Conservation (phyloP, 306 rosid genomes). For the Quercus robur region DNA sequence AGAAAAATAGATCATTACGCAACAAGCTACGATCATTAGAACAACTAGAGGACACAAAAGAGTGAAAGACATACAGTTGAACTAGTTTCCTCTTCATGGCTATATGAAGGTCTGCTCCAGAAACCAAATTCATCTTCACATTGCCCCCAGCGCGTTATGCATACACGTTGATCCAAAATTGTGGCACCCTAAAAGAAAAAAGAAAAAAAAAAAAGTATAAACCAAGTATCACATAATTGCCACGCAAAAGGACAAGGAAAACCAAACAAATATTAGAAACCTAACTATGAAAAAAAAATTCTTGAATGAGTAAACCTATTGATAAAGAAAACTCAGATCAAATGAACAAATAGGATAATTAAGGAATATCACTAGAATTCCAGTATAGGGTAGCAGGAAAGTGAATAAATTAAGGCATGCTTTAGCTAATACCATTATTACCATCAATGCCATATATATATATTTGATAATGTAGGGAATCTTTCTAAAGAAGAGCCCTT, state of each 20-base stretch:
- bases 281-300: neutral
- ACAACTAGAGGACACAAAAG: neutral
- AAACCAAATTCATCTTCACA: slow-evolving; percentile 62
- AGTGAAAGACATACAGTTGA: slow-evolving; percentile 43
- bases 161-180: slow-evolving; percentile 83
- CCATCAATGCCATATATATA: neutral
- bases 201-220: slow-evolving; percentile 1
- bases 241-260: neutral
- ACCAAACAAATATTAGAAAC: neutral
- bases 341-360: neutral
- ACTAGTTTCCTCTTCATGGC: slow-evolving; percentile 40
- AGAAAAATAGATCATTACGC: neutral
- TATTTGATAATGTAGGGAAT: too few relatives aligned
- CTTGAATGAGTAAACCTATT: neutral
- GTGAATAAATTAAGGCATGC: neutral
- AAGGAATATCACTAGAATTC: neutral
- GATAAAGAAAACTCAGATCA: neutral
- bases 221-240: neutral
- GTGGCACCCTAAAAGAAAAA: slow-evolving; percentile 76
- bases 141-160: slow-evolving; percentile 92
- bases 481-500: too few relatives aligned
- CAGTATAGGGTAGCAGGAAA: neutral
- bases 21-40: slow-evolving; percentile 2
- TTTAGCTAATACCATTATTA: neutral
- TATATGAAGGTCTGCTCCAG: slow-evolving; percentile 53